Conservation (phyloP, 768 basidiomycete genomes). For the Panellus pusillus region DNA sequence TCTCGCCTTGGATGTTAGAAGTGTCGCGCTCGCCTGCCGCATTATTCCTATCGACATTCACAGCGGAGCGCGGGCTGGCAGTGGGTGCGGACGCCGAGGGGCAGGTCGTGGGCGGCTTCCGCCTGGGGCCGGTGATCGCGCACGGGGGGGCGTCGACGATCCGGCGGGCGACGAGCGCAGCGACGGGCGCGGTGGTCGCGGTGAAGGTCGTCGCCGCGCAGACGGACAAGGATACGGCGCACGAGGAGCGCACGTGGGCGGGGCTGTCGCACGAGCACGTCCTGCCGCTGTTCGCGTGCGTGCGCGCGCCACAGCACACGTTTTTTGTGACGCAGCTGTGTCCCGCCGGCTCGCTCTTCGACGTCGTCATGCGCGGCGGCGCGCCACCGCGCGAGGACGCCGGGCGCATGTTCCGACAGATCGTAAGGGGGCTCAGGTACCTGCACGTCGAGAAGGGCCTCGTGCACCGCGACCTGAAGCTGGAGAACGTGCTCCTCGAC, state of each 20-base stretch:
- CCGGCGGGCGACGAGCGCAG: constrained; percentile 60
- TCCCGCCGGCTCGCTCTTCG: constrained; percentile 81
- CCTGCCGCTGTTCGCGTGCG: constrained; percentile 73
- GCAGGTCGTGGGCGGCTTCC: constrained; percentile 66
- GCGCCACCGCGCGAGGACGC: constrained; percentile 81
- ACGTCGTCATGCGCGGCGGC: constrained; percentile 69
- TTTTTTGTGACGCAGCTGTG: constrained; percentile 85
- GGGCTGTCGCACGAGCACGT: constrained; percentile 82
- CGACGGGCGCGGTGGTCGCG: constrained; percentile 64
- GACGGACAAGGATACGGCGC: no score
- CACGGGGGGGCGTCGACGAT: constrained; percentile 84
- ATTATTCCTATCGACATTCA: constrained; percentile 72
- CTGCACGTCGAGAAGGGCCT: constrained; percentile 74
- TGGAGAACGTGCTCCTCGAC: constrained; percentile 94
- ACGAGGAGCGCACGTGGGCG: constrained; percentile 73
- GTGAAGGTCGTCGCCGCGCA: constrained; percentile 79
- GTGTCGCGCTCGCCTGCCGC: constrained; percentile 66
- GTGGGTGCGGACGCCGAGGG: constrained; percentile 66
- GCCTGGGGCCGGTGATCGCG: constrained; percentile 73
- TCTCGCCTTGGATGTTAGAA: no score
- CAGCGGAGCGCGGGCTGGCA: constrained; percentile 33
- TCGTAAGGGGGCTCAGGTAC: constrained; percentile 80
- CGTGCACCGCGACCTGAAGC: constrained; percentile 94
- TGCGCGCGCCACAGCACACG: constrained; percentile 61
- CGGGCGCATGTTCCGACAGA: constrained; percentile 84